Evolutionary conservation across 805 yeast species (phyloP), one percentile per base, ranked within the genome.

Genomic region (Lipomyces sp.): DNA sequence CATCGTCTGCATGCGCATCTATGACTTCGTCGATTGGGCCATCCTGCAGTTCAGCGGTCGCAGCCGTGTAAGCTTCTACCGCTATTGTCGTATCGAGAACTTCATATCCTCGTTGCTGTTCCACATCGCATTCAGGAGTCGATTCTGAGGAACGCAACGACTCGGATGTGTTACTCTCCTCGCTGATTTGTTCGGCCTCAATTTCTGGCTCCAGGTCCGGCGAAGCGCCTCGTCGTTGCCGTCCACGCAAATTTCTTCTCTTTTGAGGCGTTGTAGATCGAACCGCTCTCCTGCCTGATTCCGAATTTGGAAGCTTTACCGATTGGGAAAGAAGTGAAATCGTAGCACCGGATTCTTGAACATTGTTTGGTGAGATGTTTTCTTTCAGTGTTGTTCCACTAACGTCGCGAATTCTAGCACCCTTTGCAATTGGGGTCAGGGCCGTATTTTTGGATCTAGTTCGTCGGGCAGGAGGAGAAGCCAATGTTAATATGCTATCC

Each of bases 391-490:
- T 15, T 30, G 24, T 4, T 15, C 24, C 13, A n/a, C 11, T 24
- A 33, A 10, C 34, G 18, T 15, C n/a, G 11, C 13, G 39, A 29
- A 34, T 18, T 29, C 33, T 30, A 13, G 11, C 24, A 24, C 24
- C n/a, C 15, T 32, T 34, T 55, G 15, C 58, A 4, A 33, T 13
- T 1, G 24, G 24, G 3, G 7, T 2, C 42, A 13, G 8, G 24
- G 3, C 11, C 13, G 13, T 15, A 7, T 55, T 33, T 32, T 11
- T 53, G n/a, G 33, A 18, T 53, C 55, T 53, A 32, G 55, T 53
- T 53, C 34, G 32, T 15, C 34, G 32, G 13, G 55, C 34, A n/a
- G 55, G 55, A 33, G 58, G 34, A 55, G 58, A 55, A 33, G 30
- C 29, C 34, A 18, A 34, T 13, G 34, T 3, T 33, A 2, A 42